A percentile compares a stretch with the other conserved stretches of the same genome.
These are phyloP conservation scores for Amphichorda felina DNA, from an alignment of 2,329 filamentous ascomycete species.

Conservation along the genomic window DNA sequence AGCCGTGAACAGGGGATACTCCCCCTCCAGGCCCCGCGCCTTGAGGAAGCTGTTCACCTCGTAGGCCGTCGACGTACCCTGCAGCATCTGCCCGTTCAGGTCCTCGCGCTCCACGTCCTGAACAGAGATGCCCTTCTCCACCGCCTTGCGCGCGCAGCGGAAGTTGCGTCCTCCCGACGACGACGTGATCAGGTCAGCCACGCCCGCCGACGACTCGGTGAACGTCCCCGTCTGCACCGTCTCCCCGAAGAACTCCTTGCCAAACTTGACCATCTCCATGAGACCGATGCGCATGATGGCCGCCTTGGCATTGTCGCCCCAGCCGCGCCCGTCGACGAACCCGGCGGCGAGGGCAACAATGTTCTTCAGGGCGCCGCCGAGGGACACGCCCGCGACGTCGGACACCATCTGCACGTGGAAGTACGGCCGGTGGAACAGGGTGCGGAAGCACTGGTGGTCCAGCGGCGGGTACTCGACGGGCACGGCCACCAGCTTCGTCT, in stretches of 20 bases:
- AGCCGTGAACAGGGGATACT: conserved; percentile 88
- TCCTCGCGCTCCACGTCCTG: conserved; percentile 81
- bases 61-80: conserved; percentile 82
- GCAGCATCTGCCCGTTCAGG: conserved; percentile 92
- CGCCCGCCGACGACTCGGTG: conserved; percentile 91
- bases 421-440: conserved; percentile 89
- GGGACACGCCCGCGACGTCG: conserved; percentile 93
- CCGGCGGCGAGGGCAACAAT: conserved; percentile 89
- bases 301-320: conserved; percentile 98
- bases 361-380: conserved; percentile 93
- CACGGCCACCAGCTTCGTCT: conserved; percentile 60
- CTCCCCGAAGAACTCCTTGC: conserved; percentile 81
- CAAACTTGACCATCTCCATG: conserved; percentile 93
- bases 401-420: conserved; percentile 92
- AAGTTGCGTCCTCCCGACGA: conserved; percentile 91
- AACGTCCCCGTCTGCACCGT: conserved; percentile 76
- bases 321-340: conserved; percentile 89
- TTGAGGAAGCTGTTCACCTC: conserved; percentile 88
- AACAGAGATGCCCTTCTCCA: conserved; percentile 68
- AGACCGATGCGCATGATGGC: conserved; percentile 94
- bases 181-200: conserved; percentile 90
- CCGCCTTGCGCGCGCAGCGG: conserved; percentile 79
- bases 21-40: conserved; percentile 61
- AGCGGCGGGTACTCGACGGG: conserved; percentile 77
- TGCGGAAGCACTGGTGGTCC: conserved; percentile 71